A percentile compares a stretch with the other conserved stretches of the same genome.
Evolutionary conservation across 2,329 filamentous ascomycete genomes (phyloP).

Genomic region (Sporothrix curviconia): DNA sequence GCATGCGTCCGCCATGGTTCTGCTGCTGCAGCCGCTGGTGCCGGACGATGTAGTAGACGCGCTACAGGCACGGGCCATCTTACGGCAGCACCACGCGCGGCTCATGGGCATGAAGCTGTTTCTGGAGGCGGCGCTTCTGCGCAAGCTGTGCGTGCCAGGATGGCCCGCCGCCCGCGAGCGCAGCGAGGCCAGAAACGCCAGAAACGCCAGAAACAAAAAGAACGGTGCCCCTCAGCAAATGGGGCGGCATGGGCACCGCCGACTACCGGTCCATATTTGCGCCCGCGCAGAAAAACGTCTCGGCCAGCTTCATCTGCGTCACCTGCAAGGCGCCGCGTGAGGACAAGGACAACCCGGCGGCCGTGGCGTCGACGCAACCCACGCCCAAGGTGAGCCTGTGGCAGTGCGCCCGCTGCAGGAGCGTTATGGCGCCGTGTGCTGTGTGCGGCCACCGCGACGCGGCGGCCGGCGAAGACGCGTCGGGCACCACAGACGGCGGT

Average conservation of each 20-base stretch:
- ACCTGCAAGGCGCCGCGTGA: slow-evolving; percentile 52
- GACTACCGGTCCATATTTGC: slow-evolving; percentile 40
- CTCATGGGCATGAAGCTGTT: slow-evolving; percentile 55
- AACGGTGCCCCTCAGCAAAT: slow-evolving; percentile 42
- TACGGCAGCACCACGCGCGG: slow-evolving; percentile 54
- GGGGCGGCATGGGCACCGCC: slow-evolving; percentile 40
- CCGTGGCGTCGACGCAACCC: no score
- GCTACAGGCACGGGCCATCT: slow-evolving; percentile 48
- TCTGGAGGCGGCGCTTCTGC: slow-evolving; percentile 52
- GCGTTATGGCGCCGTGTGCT: slow-evolving; percentile 49
- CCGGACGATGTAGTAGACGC: slow-evolving; percentile 48
- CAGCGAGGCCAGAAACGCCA: slow-evolving; percentile 10
- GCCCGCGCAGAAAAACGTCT: slow-evolving; percentile 48
- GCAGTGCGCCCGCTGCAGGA: slow-evolving; percentile 50
- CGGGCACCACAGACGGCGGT: neutral
- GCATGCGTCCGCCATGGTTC: slow-evolving; percentile 54
- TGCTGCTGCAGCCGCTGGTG: slow-evolving; percentile 53
- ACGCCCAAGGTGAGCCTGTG: no score
- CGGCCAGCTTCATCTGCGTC: slow-evolving; percentile 48
- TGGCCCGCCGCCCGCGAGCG: slow-evolving; percentile 35
- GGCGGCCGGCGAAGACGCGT: slow-evolving; percentile 19
- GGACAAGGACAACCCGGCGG: slow-evolving; percentile 26
- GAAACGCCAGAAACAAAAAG: no score
- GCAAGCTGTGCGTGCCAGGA: slow-evolving; percentile 53
- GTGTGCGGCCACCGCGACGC: slow-evolving; percentile 51